These are phyloP conservation scores for Xylariaceae sp. DNA, from an alignment of 2,329 filamentous ascomycete species.

Conservation along the genomic window DNA sequence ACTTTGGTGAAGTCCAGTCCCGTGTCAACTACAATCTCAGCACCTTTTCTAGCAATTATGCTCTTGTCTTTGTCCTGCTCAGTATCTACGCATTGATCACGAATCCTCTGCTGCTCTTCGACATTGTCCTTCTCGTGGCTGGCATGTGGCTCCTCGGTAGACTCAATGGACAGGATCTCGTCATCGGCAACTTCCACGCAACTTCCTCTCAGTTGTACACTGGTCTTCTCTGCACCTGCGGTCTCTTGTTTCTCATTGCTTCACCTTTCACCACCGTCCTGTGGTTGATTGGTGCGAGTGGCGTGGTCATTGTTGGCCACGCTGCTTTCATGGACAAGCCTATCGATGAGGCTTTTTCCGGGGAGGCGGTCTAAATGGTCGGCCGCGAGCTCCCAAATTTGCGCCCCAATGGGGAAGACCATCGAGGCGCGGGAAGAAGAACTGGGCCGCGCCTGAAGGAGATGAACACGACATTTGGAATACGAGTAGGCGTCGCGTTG, in stretches of 20 bases:
- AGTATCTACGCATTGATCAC: constrained; percentile 92
- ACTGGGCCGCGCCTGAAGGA: constrained; percentile 51
- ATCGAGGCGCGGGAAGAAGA: constrained; percentile 79
- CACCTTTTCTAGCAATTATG: constrained; percentile 99
- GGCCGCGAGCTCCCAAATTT: constrained; percentile 96
- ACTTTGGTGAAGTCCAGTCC: constrained; percentile 85
- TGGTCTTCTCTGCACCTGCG: constrained; percentile 72
- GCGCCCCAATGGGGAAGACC: constrained; percentile 99
- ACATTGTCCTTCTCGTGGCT: constrained; percentile 80
- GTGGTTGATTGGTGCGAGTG: constrained; percentile 94
- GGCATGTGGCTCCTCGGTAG: constrained; percentile 92
- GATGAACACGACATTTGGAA: constrained; percentile 36
- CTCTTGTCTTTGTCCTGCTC: constrained; percentile 88
- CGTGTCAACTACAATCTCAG: constrained; percentile 95
- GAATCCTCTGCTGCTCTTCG: constrained; percentile 82
- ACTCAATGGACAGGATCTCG: constrained; percentile 82
- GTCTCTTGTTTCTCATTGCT: constrained; percentile 80
- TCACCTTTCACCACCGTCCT: constrained; percentile 81
- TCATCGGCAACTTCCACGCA: constrained; percentile 76
- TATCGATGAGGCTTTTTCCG: constrained; percentile 99
- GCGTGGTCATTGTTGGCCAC: constrained; percentile 91
- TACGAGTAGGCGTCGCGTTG: constrained; percentile 38
- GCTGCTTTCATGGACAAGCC: constrained; percentile 96
- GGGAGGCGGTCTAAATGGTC: constrained; percentile 99
- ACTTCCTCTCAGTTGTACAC: constrained; percentile 95